phyloP scores from a whole-genome alignment of 164 flowering plant genomes.

The Macadamia integrifolia region DNA sequence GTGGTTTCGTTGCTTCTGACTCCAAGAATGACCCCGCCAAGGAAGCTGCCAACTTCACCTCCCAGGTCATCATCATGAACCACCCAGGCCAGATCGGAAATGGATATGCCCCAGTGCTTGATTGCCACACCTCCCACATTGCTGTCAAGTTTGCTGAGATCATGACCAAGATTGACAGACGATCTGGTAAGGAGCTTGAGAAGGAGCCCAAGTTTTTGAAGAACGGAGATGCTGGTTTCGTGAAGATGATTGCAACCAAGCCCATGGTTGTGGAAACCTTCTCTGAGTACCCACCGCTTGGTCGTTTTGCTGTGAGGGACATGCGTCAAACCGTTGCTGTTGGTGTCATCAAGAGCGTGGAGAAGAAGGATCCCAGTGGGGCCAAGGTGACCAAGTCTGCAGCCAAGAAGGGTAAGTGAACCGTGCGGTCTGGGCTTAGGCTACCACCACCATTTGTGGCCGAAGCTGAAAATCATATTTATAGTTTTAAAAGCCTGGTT shows the following conservation, averaged over 20 bases:
- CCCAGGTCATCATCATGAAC: conserved; percentile 78
- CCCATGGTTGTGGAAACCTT: conserved; percentile 80
- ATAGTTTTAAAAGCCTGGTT: background rate
- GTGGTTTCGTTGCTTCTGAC: conserved; percentile 65
- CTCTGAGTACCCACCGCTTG: conserved; percentile 63
- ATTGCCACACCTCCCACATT: conserved; percentile 71
- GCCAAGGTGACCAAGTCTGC: conserved; percentile 76
- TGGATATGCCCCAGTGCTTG: conserved; percentile 64
- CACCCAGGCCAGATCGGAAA: conserved; percentile 77
- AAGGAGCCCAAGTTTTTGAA: conserved; percentile 63
- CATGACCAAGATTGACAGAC: conserved; percentile 50
- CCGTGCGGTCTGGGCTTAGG: background rate
- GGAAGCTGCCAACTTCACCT: conserved; percentile 64
- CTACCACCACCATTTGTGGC: background rate
- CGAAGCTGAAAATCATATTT: background rate
- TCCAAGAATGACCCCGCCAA: conserved; percentile 67
- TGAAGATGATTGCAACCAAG: conserved; percentile 74
- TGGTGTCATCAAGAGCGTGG: conserved; percentile 65
- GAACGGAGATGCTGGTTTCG: conserved; percentile 59
- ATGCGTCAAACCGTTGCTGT: conserved; percentile 70
- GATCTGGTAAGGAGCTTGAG: conserved; percentile 56
- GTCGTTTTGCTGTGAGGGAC: conserved; percentile 73
- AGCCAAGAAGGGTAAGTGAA: conserved; percentile 44
- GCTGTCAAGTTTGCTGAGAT: conserved; percentile 59
- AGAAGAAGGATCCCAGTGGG: conserved; percentile 64